These are phyloP conservation scores for Verticillium zaregamsianum DNA, from an alignment of 2,329 filamentous ascomycete species.

Conservation along the genomic window DNA sequence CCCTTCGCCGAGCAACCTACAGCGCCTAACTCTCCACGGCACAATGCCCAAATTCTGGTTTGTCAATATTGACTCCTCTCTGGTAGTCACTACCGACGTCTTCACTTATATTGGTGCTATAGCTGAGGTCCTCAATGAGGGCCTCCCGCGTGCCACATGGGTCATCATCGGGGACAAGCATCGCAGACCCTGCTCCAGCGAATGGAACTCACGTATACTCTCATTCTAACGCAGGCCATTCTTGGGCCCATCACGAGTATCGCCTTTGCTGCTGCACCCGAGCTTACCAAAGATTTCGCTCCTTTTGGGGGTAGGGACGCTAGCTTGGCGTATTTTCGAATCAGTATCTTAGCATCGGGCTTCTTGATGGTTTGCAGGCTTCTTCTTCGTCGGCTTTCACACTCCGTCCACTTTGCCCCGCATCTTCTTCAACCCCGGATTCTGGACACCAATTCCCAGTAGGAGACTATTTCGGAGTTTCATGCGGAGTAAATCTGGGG, in stretches of 20 bases:
- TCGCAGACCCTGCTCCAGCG: constrained; percentile 47
- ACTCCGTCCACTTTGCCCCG: no score
- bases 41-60: no score
- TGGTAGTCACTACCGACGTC: constrained; percentile 59
- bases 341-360: constrained; percentile 46
- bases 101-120: constrained; percentile 68
- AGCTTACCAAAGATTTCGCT: constrained; percentile 59
- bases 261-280: constrained; percentile 48
- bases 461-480: no score
- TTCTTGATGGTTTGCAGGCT: no score
- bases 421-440: no score
- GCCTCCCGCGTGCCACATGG: constrained; percentile 65
- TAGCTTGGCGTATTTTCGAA: constrained; percentile 61
- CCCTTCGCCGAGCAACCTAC: no score
- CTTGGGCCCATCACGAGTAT: constrained; percentile 58
- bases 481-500: no score
- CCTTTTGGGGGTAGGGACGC: constrained; percentile 52
- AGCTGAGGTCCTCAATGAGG: constrained; percentile 68
- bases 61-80: constrained; percentile 55
- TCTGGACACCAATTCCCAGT: no score
- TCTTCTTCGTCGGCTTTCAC: no score
- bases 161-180: constrained; percentile 56
- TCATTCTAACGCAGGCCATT: constrained; percentile 55
- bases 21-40: no score
- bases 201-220: constrained; percentile 57